phyloP scores from a whole-genome alignment of 2,329 filamentous ascomycete genomes.

The Monosporascus sp. region DNA sequence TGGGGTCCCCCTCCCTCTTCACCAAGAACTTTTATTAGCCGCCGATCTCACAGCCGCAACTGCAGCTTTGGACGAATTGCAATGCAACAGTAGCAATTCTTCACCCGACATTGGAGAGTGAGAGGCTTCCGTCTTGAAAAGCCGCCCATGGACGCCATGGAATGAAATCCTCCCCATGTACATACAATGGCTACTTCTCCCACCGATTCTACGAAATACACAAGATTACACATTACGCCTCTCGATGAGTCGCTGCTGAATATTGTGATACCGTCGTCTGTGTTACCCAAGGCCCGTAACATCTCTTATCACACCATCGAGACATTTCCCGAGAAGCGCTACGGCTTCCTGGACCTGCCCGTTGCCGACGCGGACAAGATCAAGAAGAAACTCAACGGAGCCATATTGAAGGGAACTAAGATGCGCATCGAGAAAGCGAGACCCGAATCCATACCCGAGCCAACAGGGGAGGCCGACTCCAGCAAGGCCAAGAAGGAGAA shows the following conservation, averaged over 20 bases:
- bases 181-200: not conserved
- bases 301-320: conserved; percentile 84
- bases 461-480: conserved; percentile 28
- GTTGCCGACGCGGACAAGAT: conserved; percentile 80
- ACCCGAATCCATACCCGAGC: conserved; percentile 49
- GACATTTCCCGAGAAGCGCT: conserved; percentile 85
- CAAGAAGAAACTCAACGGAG: conserved; percentile 84
- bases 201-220: conserved; percentile 27
- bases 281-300: conserved; percentile 64
- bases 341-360: conserved; percentile 86
- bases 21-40: not conserved
- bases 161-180: not conserved
- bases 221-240: conserved; percentile 81
- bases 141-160: not conserved
- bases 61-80: not conserved
- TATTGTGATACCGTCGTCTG: conserved; percentile 63
- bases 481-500: conserved; percentile 24
- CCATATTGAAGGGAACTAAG: conserved; percentile 78
- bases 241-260: conserved; percentile 71
- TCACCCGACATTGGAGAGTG: not conserved
- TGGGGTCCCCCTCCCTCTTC: not conserved
- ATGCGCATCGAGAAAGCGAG: conserved; percentile 79
- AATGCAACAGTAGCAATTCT: not conserved
- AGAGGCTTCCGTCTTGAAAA: not conserved
- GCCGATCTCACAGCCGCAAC: not conserved